Evolutionary conservation across 352 stramenopile species (phyloP).

Genomic region (Phytophthora pinifolia): DNA sequence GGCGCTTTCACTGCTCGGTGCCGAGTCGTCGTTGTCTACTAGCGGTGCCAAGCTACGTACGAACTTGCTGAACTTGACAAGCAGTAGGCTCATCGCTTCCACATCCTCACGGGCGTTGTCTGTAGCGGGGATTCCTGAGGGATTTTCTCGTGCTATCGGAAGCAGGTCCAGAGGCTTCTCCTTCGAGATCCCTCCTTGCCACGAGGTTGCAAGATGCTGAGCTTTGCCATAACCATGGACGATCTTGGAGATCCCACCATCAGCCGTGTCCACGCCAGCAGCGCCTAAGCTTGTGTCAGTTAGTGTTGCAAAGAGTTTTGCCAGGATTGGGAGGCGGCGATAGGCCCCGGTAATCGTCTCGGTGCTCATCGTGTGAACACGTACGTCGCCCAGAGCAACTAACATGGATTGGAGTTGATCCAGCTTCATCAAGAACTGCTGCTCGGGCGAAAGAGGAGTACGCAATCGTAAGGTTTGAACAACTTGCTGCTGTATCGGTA

Average conservation of each 20-base stretch:
- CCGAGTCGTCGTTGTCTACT: conserved; percentile 26
- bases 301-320: conserved; percentile 45
- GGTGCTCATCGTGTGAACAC: conserved; percentile 49
- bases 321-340: conserved; percentile 43
- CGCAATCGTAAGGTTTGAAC: conserved; percentile 15
- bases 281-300: conserved; percentile 40
- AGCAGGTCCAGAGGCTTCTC: conserved; percentile 13
- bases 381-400: conserved; percentile 33
- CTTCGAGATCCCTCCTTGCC: conserved; percentile 9
- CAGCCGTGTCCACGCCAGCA: conserved; percentile 34
- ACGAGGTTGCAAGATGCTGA: conserved; percentile 15
- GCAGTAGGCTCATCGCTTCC: conserved; percentile 41
- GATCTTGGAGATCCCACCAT: conserved; percentile 12
- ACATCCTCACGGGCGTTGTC: conserved; percentile 33
- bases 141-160: background rate
- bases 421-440: conserved; percentile 64
- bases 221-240: conserved; percentile 12
- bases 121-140: background rate
- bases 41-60: conserved; percentile 57
- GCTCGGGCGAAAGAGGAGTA: conserved; percentile 45
- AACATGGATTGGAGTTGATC: conserved; percentile 66
- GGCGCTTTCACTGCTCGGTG: conserved; percentile 8
- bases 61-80: conserved; percentile 61
- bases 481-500: background rate
- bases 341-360: conserved; percentile 56